These are phyloP conservation scores for Gryganskiella cystojenkinii DNA, from an alignment of 192 early-diverging fungal genomes.

Conservation along the genomic window DNA sequence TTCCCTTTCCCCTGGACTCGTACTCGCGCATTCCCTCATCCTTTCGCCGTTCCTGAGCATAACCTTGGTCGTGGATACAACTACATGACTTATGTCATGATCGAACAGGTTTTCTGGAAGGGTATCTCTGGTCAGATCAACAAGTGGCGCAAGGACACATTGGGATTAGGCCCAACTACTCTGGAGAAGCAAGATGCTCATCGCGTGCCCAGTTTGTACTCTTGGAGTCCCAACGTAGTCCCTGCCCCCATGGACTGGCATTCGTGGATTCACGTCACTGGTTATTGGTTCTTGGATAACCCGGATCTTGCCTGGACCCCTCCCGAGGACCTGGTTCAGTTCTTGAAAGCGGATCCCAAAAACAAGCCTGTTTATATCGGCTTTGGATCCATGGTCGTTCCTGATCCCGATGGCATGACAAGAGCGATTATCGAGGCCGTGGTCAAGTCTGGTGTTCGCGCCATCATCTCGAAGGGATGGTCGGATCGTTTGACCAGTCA, in stretches of 20 bases:
- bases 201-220: constrained; percentile 74
- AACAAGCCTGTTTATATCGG: constrained; percentile 76
- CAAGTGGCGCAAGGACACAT: constrained; percentile 59
- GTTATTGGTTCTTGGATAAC: constrained; percentile 82
- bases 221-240: constrained; percentile 68
- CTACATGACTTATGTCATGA: constrained; percentile 73
- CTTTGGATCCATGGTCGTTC: constrained; percentile 81
- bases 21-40: constrained; percentile 78
- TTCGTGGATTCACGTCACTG: constrained; percentile 74
- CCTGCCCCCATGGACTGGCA: constrained; percentile 73
- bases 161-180: constrained; percentile 60
- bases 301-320: constrained; percentile 70
- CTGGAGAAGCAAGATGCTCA: constrained; percentile 61
- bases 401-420: constrained; percentile 73
- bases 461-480: constrained; percentile 82
- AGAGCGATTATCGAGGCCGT: constrained; percentile 72
- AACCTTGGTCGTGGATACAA: constrained; percentile 64
- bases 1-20: constrained; percentile 85
- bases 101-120: constrained; percentile 77
- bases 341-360: constrained; percentile 59
- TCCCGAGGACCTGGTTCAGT: constrained; percentile 60
- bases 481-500: constrained; percentile 58
- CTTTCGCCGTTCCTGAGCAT: constrained; percentile 68
- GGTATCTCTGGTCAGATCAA: constrained; percentile 68
- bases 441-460: constrained; percentile 67